Conservation (phyloP, 305 asterid species). For the Fraxinus platypoda region DNA sequence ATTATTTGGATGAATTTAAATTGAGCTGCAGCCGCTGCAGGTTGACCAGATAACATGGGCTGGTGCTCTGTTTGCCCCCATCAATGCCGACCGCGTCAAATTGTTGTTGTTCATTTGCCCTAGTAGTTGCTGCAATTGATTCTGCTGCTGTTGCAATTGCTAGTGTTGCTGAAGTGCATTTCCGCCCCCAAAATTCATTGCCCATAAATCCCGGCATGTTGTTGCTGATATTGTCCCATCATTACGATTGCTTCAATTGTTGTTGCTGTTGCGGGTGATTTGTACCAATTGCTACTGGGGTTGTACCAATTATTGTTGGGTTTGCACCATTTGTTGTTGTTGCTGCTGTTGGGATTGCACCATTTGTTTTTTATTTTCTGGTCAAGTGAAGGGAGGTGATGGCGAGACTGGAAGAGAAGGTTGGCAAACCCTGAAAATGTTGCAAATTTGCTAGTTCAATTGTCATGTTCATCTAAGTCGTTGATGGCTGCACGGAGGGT, state of each 20-base stretch:
- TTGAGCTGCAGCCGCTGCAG: slow-evolving; percentile 65
- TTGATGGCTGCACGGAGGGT: too few species aligned
- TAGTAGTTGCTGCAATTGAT: slow-evolving; percentile 26
- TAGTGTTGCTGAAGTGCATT: slow-evolving; percentile 42
- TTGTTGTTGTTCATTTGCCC: slow-evolving; percentile 63
- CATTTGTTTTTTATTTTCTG: neutral
- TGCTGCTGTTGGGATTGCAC: slow-evolving; percentile 23
- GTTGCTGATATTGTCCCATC: slow-evolving; percentile 47
- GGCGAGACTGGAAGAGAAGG: too few species aligned
- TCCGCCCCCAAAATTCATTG: slow-evolving; percentile 68
- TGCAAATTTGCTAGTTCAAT: too few species aligned
- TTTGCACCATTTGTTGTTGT: slow-evolving; percentile 20
- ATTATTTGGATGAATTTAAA: slow-evolving; percentile 26
- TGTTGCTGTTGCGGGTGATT: slow-evolving; percentile 12
- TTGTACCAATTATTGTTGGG: slow-evolving; percentile 21
- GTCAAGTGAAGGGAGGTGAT: too few species aligned
- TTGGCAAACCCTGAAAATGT: too few species aligned
- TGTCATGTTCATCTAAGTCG: too few species aligned
- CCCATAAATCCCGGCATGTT: slow-evolving; percentile 54
- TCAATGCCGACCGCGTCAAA: slow-evolving; percentile 51
- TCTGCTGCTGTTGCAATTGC: slow-evolving; percentile 31
- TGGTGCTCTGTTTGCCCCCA: slow-evolving; percentile 63
- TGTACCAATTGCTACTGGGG: too few species aligned
- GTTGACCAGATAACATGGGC: slow-evolving; percentile 75
- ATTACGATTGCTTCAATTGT: slow-evolving; percentile 42